phyloP scores from a whole-genome alignment of 345 rosid species.

The Murraya paniculata region DNA sequence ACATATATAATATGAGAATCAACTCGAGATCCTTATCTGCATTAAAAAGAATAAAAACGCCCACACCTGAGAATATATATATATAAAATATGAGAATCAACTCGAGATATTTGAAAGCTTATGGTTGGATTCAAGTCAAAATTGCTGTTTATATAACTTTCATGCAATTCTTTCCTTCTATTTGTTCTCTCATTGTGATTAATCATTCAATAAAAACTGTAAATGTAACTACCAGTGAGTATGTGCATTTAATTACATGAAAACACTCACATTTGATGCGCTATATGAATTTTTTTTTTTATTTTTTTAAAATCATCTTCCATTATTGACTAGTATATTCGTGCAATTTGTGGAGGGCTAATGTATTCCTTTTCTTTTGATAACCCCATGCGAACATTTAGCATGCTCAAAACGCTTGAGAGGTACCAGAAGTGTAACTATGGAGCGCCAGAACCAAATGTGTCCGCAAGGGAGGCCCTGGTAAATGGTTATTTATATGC shows the following conservation, averaged over 20 bases:
- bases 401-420: constrained; percentile 94
- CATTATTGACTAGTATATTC: not conserved
- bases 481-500: constrained; percentile 31
- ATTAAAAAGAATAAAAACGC: too few species aligned
- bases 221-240: not conserved
- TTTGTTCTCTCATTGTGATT: not conserved
- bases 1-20: too few species aligned
- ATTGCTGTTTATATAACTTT: not conserved
- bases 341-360: not conserved
- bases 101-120: too few species aligned
- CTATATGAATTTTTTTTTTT: not conserved
- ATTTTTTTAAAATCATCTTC: not conserved
- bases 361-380: not conserved
- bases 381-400: constrained; percentile 1
- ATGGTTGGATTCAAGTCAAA: not conserved
- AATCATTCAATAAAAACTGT: not conserved
- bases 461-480: constrained; percentile 82
- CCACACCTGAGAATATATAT: too few species aligned
- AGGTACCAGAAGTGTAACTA: constrained; percentile 97
- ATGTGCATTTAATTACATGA: not conserved
- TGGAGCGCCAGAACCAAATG: constrained; percentile 88
- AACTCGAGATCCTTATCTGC: too few species aligned
- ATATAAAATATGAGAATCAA: too few species aligned
- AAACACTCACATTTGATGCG: not conserved
- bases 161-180: not conserved